phyloP scores from a whole-genome alignment of 179 eudicot genomes.

The Amaranthus tricolor region DNA sequence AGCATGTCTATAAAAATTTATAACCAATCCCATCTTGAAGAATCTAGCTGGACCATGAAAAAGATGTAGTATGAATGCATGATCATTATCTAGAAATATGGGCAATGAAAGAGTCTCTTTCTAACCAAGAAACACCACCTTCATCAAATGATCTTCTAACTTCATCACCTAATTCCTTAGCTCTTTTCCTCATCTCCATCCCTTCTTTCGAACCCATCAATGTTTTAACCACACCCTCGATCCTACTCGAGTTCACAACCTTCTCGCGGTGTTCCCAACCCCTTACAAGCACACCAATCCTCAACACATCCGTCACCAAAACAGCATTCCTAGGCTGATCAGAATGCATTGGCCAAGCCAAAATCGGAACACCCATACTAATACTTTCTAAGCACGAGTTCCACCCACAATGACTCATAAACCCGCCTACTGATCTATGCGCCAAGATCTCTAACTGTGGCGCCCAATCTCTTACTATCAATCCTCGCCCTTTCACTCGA shows the following conservation, averaged over 20 bases:
- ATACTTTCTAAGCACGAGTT: constrained; percentile 10
- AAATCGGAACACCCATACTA: constrained; percentile 42
- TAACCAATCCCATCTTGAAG: too few relatives aligned
- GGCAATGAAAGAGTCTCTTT: constrained; percentile 29
- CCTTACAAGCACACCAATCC: constrained; percentile 33
- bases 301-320: constrained; percentile 37
- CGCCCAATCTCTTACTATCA: constrained; percentile 38
- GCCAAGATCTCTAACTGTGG: too few relatives aligned
- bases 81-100: constrained; percentile 4
- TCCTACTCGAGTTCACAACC: constrained; percentile 20
- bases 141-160: constrained; percentile 24
- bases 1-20: too few relatives aligned
- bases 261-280: constrained; percentile 34
- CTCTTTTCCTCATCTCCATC: constrained; percentile 40
- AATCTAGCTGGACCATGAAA: too few relatives aligned
- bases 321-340: constrained; percentile 56
- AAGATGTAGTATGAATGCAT: too few relatives aligned
- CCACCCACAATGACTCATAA: constrained; percentile 1
- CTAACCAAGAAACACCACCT: constrained; percentile 36
- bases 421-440: too few relatives aligned
- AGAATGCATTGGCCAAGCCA: constrained; percentile 70
- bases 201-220: constrained; percentile 52
- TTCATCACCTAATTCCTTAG: constrained; percentile 26
- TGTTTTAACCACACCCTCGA: constrained; percentile 35
- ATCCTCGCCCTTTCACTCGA: constrained; percentile 39